A percentile compares a stretch with the other conserved stretches of the same genome.
Evolutionary conservation across 495 filamentous ascomycete genomes (phyloP).

Genomic region (Endocarpon pusillum): DNA sequence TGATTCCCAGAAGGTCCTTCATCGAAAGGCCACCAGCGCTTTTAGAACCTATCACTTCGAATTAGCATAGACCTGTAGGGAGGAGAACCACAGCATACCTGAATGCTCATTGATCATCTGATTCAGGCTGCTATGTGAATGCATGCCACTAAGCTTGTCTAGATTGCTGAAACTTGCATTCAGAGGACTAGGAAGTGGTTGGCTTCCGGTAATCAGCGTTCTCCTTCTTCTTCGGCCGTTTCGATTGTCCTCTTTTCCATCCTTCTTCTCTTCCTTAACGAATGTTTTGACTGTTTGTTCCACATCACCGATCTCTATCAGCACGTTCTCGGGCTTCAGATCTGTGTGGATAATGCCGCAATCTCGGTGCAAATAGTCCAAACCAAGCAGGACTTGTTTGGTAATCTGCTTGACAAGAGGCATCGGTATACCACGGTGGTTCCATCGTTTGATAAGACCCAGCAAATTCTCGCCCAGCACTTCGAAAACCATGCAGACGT

Average conservation of each 20-base stretch:
- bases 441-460: conserved; percentile 95
- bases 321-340: conserved; percentile 91
- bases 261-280: conserved; percentile 53
- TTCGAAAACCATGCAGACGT: conserved; percentile 99
- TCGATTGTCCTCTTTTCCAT: conserved; percentile 65
- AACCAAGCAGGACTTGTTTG: conserved; percentile 86
- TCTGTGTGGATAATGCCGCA: conserved; percentile 99
- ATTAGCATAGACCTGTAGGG: conserved; percentile 4
- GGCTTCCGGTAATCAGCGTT: conserved; percentile 92
- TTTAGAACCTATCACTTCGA: conserved; percentile 3
- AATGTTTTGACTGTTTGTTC: conserved; percentile 92
- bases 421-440: conserved; percentile 93
- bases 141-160: conserved; percentile 49
- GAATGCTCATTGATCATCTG: conserved; percentile 58
- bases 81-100: conserved; percentile 31
- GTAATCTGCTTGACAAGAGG: conserved; percentile 94
- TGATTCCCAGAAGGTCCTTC: conserved; percentile 42
- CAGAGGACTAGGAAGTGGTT: conserved; percentile 86
- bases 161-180: conserved; percentile 74
- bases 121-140: conserved; percentile 66
- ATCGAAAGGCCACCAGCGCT: conserved; percentile 31
- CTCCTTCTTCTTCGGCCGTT: conserved; percentile 85
- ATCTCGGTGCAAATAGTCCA: conserved; percentile 93
- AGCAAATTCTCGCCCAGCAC: conserved; percentile 91
- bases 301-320: conserved; percentile 98